Evolutionary conservation across 345 rosid species (phyloP), one percentile per base, ranked within the genome.

Genomic region (Erucastrum elatum): DNA sequence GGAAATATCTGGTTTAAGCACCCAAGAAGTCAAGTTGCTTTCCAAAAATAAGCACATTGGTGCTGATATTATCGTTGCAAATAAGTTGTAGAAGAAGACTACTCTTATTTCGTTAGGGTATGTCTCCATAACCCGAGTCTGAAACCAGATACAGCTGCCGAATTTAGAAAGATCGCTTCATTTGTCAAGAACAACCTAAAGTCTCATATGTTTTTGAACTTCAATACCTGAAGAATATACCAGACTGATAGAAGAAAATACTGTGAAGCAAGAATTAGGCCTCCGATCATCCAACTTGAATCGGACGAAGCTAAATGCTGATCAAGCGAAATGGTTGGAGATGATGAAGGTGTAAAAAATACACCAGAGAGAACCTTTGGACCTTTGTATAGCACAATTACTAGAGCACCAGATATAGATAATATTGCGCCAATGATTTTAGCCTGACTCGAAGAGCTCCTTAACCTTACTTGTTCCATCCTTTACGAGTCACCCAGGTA

Each of bases 361-460:
- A 33, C 56, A 66, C 21, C 70, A 66, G 34, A 8, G 6, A 66
- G 70, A 21, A 66, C 34, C 15, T 39, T 11, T 11, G 70, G 70
- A 11, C 70, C 70, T 66, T 41, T 41, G 2, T 66, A 66, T 5
- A 66, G 70, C 11, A 39, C 56, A 66, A 66, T 6, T 25, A 66
- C 56, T 4, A 66, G 70, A 66, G 70, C 70, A 41, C 70, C 70
- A 41, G 70, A 66, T 41, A 66, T 66, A 5, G 70, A 66, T 41
- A 66, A 34, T 25, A 41, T 41, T 4, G 70, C 30, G 34, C 70
- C 70, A 41, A 66, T 66, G 70, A 66, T 66, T 13, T 66, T 66
- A 41, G 70, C 70, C 56, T 66, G 70, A 12, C 11, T 41, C 6
- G 56, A 56, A 25, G 56, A 41, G 34, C 70, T 66, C 33, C 34